Evolutionary conservation across 1,284 basidiomycete genomes (phyloP), one percentile per base, ranked within the genome.

Genomic region (Ganoderma multipileum): DNA sequence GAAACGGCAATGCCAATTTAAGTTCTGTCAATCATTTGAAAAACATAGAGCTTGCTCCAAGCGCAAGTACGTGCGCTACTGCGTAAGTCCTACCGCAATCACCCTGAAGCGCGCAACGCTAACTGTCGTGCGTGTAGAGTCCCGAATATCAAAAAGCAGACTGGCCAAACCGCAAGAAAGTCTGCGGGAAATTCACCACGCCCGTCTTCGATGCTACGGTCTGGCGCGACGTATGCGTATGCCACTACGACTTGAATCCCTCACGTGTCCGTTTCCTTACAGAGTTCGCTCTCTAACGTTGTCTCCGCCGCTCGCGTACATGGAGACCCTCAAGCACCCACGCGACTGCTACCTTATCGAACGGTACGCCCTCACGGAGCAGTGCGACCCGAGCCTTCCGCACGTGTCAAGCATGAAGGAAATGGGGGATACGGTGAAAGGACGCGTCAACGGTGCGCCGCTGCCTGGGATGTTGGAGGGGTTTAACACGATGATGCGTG

Each of bases 41-140:
- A 61, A 61, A 42, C 58, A 41, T 23, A 60, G 41, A 41, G 38
- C 58, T 41, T 42, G 38, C 39, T 36, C n/a, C 2, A 41, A 60
- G 26, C 42, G 58, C 38, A 57, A 57, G 7, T 57, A 57, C 55
- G 55, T 30, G 8, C 55, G 55, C 55, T 57, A 57, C 18, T 57
- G 55, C 20, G 30, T 57, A 36, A 14, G 55, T 57, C 30, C 30
- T 36, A 3, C 28, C 2, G 11, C 26, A 5, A 4, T 16, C 20
- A 3, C 20, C 16, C 20, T 36, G 4, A 0, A 36, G 11, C 20
- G 20, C 3, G 3, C 3, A 9, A 20, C 36, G 30, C 7, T 47
- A 57, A 33, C 33, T 33, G 33, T 33, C 33, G 33, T 8, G 33
- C 8, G 8, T 11, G 0, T 8, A 57, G 33, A 36, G 55, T 30